These are phyloP conservation scores for Candida boidinii DNA, from an alignment of 805 yeast species.

Conservation along the genomic window DNA sequence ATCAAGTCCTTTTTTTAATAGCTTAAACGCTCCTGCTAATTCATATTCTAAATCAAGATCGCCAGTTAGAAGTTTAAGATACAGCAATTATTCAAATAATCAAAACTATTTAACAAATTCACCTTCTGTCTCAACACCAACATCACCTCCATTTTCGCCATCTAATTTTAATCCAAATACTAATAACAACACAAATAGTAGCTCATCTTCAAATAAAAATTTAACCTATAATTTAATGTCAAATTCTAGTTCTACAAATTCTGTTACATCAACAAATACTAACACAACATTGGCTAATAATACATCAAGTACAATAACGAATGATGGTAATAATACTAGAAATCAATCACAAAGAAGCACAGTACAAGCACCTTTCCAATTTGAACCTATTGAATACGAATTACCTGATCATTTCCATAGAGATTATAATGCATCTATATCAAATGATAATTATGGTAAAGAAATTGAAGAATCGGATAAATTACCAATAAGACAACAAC, in stretches of 20 bases:
- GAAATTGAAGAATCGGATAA: not conserved
- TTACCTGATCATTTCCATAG: constrained; percentile 20
- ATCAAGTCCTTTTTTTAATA: constrained; percentile 9
- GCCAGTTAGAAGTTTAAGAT: constrained; percentile 15
- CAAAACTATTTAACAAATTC: too few species aligned
- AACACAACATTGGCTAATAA: too few species aligned
- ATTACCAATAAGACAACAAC: not conserved
- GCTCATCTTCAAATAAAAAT: not conserved
- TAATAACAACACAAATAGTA: not conserved
- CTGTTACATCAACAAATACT: too few species aligned
- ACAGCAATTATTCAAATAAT: constrained; percentile 1
- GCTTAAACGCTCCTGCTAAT: too few species aligned
- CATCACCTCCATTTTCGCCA: constrained; percentile 1
- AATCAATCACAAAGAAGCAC: not conserved
- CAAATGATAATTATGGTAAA: not conserved
- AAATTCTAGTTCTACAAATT: too few species aligned
- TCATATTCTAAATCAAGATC: constrained; percentile 16
- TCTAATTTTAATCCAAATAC: not conserved
- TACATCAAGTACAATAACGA: too few species aligned
- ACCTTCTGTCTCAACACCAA: constrained; percentile 3
- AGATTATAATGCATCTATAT: constrained; percentile 1
- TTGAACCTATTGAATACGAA: constrained; percentile 23
- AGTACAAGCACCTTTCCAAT: constrained; percentile 22
- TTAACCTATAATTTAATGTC: too few species aligned
- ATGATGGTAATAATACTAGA: too few species aligned